A percentile compares a stretch with the other conserved stretches of the same genome.
Evolutionary conservation across 2,329 filamentous ascomycete species (phyloP).

Genomic region (Fusarium albidum): DNA sequence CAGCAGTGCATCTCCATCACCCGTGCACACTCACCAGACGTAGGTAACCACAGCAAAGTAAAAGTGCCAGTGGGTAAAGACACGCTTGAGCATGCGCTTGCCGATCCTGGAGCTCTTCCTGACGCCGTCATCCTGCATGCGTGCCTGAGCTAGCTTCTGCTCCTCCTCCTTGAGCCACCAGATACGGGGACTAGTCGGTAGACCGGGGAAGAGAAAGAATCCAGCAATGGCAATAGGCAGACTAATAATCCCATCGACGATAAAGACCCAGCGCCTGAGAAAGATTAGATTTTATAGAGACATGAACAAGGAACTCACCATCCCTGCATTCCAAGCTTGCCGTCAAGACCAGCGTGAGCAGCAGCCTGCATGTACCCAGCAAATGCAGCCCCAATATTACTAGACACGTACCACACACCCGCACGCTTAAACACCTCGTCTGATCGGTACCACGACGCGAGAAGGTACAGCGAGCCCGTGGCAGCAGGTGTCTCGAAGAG

Average conservation of each 20-base stretch:
- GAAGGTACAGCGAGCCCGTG: constrained; percentile 40
- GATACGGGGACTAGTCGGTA: constrained; percentile 34
- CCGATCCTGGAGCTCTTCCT: constrained; percentile 34
- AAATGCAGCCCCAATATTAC: constrained; percentile 26
- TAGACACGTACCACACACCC: constrained; percentile 56
- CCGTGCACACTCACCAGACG: constrained; percentile 20
- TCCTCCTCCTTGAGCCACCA: constrained; percentile 40
- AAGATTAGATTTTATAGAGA: neutral
- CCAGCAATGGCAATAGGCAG: constrained; percentile 40
- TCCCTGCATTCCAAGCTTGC: constrained; percentile 19
- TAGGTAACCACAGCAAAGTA: constrained; percentile 38
- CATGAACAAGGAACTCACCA: constrained; percentile 14
- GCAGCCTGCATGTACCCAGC: constrained; percentile 33
- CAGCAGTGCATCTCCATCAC: neutral
- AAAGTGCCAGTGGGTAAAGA: constrained; percentile 40
- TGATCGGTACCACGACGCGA: constrained; percentile 46
- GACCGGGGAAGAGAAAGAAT: constrained; percentile 40
- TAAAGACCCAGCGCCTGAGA: constrained; percentile 44
- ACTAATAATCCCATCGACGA: constrained; percentile 47
- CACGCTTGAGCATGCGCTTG: constrained; percentile 37
- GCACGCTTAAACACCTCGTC: constrained; percentile 57
- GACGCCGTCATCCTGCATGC: constrained; percentile 36
- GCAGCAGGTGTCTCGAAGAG: constrained; percentile 31
- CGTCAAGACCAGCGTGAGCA: constrained; percentile 25
- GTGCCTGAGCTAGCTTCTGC: constrained; percentile 36